Percentiles rank a stretch among this genome's conserved stretches.
These are phyloP conservation scores for Musa troglodytarum DNA, from an alignment of 176 grass and related monocot genomes.

Conservation along the genomic window DNA sequence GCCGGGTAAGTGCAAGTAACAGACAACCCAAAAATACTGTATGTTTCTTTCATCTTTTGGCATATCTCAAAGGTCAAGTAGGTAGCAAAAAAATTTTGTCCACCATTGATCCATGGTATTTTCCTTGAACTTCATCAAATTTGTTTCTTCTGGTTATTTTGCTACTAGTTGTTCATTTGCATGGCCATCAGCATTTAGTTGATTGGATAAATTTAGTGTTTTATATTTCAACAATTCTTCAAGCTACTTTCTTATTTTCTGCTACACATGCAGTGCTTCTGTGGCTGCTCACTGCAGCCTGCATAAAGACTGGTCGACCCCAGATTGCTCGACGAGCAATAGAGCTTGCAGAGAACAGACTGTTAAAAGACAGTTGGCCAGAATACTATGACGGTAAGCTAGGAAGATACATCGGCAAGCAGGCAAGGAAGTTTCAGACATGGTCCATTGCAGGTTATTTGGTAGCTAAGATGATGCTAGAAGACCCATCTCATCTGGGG, in stretches of 20 bases:
- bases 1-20: conserved; percentile 22
- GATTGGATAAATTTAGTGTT: neutral
- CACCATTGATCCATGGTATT: neutral
- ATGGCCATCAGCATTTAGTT: neutral
- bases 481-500: conserved; percentile 30
- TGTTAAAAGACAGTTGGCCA: conserved; percentile 30
- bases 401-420: conserved; percentile 32
- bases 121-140: neutral
- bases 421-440: conserved; percentile 35
- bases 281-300: conserved; percentile 39
- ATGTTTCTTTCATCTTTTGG: neutral
- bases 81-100: no score
- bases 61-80: neutral
- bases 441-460: conserved; percentile 45
- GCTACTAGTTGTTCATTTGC: neutral
- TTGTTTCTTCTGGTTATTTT: neutral
- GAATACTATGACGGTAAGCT: conserved; percentile 37
- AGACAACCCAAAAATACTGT: no score
- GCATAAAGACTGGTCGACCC: conserved; percentile 34
- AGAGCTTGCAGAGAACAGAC: conserved; percentile 31
- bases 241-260: conserved; percentile 12
- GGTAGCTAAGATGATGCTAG: conserved; percentile 41
- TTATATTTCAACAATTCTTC: neutral
- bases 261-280: conserved; percentile 27
- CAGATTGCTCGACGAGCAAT: conserved; percentile 34